Evolutionary conservation across 495 filamentous ascomycete species (phyloP).

Genomic region (Staphylotrichum tortipilum): DNA sequence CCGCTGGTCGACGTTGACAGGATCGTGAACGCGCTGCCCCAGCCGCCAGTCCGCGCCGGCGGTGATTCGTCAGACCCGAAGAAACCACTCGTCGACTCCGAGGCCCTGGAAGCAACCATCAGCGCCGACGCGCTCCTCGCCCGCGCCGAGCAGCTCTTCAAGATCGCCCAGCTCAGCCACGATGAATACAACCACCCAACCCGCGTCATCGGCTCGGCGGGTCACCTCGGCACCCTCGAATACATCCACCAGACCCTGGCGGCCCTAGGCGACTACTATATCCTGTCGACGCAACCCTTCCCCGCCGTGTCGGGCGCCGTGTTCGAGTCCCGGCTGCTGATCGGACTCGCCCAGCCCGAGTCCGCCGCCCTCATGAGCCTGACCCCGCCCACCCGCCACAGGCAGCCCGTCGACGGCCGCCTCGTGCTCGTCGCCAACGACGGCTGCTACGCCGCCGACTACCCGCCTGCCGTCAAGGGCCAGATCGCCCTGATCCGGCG

Average conservation of each 20-base stretch:
- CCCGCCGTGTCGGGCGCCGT: constrained; percentile 50
- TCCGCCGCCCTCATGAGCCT: constrained; percentile 49
- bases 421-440: constrained; percentile 37
- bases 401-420: constrained; percentile 43
- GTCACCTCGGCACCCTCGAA: constrained; percentile 49
- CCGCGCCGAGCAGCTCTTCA: constrained; percentile 48
- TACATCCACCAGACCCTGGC: constrained; percentile 49
- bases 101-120: constrained; percentile 46
- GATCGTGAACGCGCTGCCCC: background rate
- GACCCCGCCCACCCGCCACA: constrained; percentile 50
- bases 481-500: constrained; percentile 49
- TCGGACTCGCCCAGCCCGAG: constrained; percentile 42
- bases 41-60: background rate
- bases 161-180: constrained; percentile 44
- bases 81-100: constrained; percentile 37
- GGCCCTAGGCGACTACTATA: constrained; percentile 48
- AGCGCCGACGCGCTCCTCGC: constrained; percentile 41
- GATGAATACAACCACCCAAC: constrained; percentile 54
- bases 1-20: background rate
- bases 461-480: constrained; percentile 32
- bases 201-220: constrained; percentile 53
- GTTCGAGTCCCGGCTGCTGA: constrained; percentile 47
- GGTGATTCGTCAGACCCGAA: constrained; percentile 13
- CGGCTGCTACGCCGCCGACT: constrained; percentile 43
- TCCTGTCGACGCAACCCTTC: constrained; percentile 50